These are phyloP conservation scores for Populus tremula DNA, from an alignment of 345 rosid genomes.

Conservation along the genomic window DNA sequence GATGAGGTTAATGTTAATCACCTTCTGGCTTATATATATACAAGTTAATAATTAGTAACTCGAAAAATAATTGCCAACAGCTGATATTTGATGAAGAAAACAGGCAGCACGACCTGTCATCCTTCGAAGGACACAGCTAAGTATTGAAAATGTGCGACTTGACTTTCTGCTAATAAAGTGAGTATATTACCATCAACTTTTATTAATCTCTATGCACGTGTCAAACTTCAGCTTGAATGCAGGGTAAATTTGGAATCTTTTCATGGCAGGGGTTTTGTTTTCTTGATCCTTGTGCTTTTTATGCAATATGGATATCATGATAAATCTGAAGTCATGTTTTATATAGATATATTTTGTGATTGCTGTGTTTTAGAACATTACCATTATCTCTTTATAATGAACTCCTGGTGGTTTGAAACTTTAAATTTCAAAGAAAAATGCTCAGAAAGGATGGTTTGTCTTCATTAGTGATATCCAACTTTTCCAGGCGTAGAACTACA, in stretches of 20 bases:
- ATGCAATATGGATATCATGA: not conserved
- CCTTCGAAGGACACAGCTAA: not conserved
- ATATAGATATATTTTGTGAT: not conserved
- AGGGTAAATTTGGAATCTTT: slow-evolving; percentile 50
- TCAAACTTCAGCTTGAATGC: slow-evolving; percentile 87
- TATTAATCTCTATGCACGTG: slow-evolving; percentile 14
- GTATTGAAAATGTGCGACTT: not conserved
- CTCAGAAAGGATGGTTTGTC: not conserved
- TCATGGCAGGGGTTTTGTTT: not conserved
- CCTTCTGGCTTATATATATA: no score
- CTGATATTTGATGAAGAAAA: not conserved
- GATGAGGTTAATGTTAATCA: no score
- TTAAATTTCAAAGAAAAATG: not conserved
- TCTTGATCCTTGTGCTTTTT: slow-evolving; percentile 5
- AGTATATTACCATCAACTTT: not conserved
- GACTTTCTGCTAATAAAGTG: not conserved
- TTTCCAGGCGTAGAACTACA: not conserved
- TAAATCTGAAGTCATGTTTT: not conserved
- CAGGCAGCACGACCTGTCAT: not conserved
- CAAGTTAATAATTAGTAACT: no score
- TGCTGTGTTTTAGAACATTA: not conserved
- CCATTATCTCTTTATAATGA: not conserved
- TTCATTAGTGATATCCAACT: not conserved
- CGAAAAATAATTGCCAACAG: no score
- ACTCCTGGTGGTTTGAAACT: not conserved